Evolutionary conservation across 73 alveolate genomes (phyloP).

Genomic region (Blepharisma japonicum): DNA sequence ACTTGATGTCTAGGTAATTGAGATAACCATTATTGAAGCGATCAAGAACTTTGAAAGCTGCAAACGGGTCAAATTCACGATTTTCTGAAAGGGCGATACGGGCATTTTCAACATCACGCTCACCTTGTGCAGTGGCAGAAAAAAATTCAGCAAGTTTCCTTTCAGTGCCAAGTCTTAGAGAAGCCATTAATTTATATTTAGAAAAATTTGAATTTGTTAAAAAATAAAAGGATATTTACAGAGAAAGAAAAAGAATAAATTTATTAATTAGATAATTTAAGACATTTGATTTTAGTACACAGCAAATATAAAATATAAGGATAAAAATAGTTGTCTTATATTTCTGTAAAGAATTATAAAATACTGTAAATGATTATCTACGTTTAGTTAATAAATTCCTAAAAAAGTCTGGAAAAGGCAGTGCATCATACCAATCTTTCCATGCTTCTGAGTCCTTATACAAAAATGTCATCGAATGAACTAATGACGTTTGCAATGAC

Average conservation of each 20-base stretch:
- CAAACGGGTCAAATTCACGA: constrained; percentile 64
- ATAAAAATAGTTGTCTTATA: no score
- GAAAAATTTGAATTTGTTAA: no score
- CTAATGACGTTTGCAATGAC: constrained; percentile 54
- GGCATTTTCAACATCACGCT: constrained; percentile 44
- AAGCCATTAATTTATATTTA: constrained; percentile 1
- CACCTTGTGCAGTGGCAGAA: constrained; percentile 62
- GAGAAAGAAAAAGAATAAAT: no score
- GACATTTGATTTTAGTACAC: no score
- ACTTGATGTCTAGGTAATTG: constrained; percentile 31
- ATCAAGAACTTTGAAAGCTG: constrained; percentile 65
- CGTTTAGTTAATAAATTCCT: no score
- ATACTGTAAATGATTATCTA: no score
- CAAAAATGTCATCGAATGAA: constrained; percentile 59
- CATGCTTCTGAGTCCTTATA: constrained; percentile 55
- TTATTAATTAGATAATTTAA: no score
- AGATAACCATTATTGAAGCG: constrained; percentile 33
- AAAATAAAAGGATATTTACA: no score
- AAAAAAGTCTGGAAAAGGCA: no score
- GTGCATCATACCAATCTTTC: no score
- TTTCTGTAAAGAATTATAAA: no score
- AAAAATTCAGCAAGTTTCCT: constrained; percentile 53
- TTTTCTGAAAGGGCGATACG: constrained; percentile 54
- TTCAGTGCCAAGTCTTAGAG: constrained; percentile 30
- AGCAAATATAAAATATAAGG: no score